Percentiles rank a stretch among this genome's conserved stretches.
These are phyloP conservation scores for Amanita rimosa DNA, from an alignment of 768 basidiomycete genomes.

Conservation along the genomic window DNA sequence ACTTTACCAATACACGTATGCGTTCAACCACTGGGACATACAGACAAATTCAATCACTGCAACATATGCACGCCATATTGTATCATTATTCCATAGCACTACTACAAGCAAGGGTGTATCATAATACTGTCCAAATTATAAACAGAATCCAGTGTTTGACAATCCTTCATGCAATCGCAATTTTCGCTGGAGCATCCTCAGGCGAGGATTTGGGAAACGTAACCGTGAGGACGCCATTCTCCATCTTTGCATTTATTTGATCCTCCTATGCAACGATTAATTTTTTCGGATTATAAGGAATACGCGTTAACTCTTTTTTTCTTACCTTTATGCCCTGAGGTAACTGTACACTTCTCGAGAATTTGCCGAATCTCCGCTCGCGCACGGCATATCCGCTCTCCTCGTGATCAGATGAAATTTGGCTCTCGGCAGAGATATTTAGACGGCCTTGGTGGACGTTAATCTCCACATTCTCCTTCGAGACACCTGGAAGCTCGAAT, in stretches of 20 bases:
- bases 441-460: slow-evolving; percentile 42
- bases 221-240: slow-evolving; percentile 38
- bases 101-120: too few relatives aligned
- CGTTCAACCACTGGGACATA: too few relatives aligned
- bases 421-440: slow-evolving; percentile 24
- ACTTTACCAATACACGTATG: too few relatives aligned
- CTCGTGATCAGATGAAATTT: slow-evolving; percentile 22
- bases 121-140: too few relatives aligned
- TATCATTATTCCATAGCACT: too few relatives aligned
- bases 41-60: too few relatives aligned
- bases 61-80: too few relatives aligned
- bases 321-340: slow-evolving; percentile 47
- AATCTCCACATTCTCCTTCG: slow-evolving; percentile 41
- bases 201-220: slow-evolving; percentile 38
- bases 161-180: slow-evolving; percentile 12
- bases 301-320: too few relatives aligned
- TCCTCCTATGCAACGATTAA: slow-evolving; percentile 13
- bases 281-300: too few relatives aligned
- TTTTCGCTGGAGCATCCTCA: slow-evolving; percentile 21
- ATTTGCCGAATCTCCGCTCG: slow-evolving; percentile 40
- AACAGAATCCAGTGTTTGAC: too few relatives aligned
- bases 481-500: slow-evolving; percentile 53
- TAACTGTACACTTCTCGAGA: slow-evolving; percentile 37
- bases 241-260: slow-evolving; percentile 33
- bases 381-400: slow-evolving; percentile 31